These are phyloP conservation scores for Botrytis pseudocinerea DNA, from an alignment of 2,329 filamentous ascomycete genomes.

Conservation along the genomic window DNA sequence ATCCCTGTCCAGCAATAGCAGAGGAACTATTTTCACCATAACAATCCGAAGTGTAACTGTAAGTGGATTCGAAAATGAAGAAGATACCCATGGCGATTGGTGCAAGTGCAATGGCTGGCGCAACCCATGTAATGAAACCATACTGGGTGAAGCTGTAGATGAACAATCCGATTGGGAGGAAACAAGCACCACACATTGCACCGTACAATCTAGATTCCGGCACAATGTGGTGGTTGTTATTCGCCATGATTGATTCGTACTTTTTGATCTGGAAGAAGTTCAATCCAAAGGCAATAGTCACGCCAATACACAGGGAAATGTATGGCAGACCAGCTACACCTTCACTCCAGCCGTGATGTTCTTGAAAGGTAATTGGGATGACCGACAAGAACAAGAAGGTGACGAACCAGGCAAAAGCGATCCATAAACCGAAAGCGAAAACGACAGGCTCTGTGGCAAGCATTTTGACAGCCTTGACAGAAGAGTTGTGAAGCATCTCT, in stretches of 20 bases:
- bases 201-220: constrained; percentile 81
- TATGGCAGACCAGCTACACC: constrained; percentile 64
- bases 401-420: constrained; percentile 83
- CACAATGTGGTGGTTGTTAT: constrained; percentile 20
- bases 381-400: constrained; percentile 81
- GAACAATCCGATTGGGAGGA: constrained; percentile 77
- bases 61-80: constrained; percentile 22
- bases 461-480: constrained; percentile 71
- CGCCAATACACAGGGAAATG: constrained; percentile 46
- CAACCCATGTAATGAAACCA: constrained; percentile 23
- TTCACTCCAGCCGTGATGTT: constrained; percentile 64
- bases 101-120: constrained; percentile 18
- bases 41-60: constrained; percentile 23
- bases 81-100: constrained; percentile 22
- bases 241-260: constrained; percentile 10
- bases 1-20: constrained; percentile 20
- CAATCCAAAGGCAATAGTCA: constrained; percentile 34
- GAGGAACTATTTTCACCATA: constrained; percentile 23
- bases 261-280: constrained; percentile 21
- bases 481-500: constrained; percentile 70
- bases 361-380: constrained; percentile 73
- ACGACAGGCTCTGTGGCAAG: constrained; percentile 75
- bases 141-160: constrained; percentile 56
- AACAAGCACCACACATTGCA: constrained; percentile 68
- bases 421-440: constrained; percentile 85